Base-by-base conservation (phyloP, 2,329 filamentous ascomycete genomes). In the Huntiella savannae region DNA sequence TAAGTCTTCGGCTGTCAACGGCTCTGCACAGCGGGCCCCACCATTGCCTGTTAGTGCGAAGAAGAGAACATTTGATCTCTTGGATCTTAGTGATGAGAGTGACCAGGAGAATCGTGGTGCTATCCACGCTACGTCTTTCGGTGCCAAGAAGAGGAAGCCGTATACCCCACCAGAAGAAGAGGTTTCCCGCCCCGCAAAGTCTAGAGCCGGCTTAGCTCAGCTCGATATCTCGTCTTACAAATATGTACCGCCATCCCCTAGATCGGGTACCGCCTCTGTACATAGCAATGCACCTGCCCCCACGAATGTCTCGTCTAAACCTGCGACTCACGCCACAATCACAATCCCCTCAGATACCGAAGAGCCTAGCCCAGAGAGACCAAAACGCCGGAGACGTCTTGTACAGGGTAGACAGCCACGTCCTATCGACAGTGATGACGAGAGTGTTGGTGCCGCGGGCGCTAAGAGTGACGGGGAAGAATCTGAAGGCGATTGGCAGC, bases 111-210 rank as follows among this genome's bases (percentile, higher is more conserved):
- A 67, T 2, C 71, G 77, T 42, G 69, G 70, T 37, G 76, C 76
- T 35, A 79, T 75, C 15, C 73, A 69, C 11, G 79, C 77, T 0
- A 78, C 80, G 28, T 62, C 62, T 12, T 72, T 73, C 54, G 62
- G 35, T 11, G 22, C 43, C 28, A 13, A 11, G 11, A 46, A 46
- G 19, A 43, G 40, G 32, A 22, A 32, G 10, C 16, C 35, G 3
- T 28, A 10, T 10, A 28, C 22, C 22, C 22, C 22, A 28, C 22
- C 22, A 28, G 22, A 28, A 10, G 22, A 28, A 2, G 12, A 10
- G 12, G 19, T 33, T 13, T 10, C 43, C 47, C n/a, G 33, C 8
- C 13, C 11, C 38, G 46, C 46, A 17, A 46, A 49, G 39, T 13
- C 28, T 8, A 49, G 46, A 28, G 32, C 43, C 39, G 39, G 33